Percentiles rank a stretch among this genome's conserved stretches.
Conservation (phyloP, 352 stramenopile genomes). For the Elongisporangium anandrum region DNA sequence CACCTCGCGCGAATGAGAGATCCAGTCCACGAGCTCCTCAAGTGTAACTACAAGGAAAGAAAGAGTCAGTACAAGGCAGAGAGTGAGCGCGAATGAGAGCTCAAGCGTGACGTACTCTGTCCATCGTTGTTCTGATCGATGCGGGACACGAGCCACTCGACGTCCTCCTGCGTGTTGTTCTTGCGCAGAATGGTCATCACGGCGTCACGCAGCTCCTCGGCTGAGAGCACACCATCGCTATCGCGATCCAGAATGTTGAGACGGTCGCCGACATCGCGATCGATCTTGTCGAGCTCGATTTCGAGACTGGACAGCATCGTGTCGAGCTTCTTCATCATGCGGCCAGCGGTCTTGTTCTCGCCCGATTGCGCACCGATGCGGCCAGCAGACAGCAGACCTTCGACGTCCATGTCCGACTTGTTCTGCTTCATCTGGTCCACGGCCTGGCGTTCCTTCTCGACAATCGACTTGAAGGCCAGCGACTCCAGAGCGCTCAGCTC, state of each 20-base stretch:
- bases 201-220: conserved; percentile 94
- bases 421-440: conserved; percentile 85
- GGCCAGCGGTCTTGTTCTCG: conserved; percentile 88
- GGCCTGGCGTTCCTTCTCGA: conserved; percentile 83
- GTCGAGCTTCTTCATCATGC: conserved; percentile 91
- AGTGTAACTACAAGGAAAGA: conserved; percentile 74
- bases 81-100: not conserved
- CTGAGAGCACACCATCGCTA: conserved; percentile 92
- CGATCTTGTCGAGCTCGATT: conserved; percentile 91
- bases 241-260: conserved; percentile 98
- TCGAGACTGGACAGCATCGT: conserved; percentile 94
- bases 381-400: conserved; percentile 70
- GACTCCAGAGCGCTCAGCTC: conserved; percentile 80
- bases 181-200: conserved; percentile 95
- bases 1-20: conserved; percentile 82
- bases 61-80: conserved; percentile 2
- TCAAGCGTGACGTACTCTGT: conserved; percentile 59
- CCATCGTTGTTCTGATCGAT: conserved; percentile 91
- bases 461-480: conserved; percentile 81
- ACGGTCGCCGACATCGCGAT: conserved; percentile 96
- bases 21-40: conserved; percentile 90
- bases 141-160: conserved; percentile 92
- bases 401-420: conserved; percentile 87
- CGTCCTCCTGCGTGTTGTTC: conserved; percentile 92
- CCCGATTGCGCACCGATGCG: conserved; percentile 71